phyloP scores from a whole-genome alignment of 2,329 filamentous ascomycete genomes.

The Paraphaeosphaeria sporulosa region DNA sequence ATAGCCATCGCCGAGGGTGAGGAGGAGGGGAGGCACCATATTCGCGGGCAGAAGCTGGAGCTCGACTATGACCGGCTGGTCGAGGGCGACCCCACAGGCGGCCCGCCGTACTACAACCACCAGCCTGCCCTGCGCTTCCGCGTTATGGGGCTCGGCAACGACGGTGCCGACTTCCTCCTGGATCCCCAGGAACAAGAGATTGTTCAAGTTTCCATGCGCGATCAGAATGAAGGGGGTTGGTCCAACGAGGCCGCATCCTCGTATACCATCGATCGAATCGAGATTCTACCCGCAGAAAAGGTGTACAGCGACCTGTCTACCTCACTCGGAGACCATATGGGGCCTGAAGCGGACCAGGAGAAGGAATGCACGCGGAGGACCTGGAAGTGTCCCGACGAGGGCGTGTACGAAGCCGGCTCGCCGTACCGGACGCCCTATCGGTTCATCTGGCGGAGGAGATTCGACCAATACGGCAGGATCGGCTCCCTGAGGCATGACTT shows the following conservation, averaged over 20 bases:
- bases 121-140: slow-evolving; percentile 24
- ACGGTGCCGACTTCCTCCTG: slow-evolving; percentile 17
- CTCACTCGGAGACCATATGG: slow-evolving; percentile 8
- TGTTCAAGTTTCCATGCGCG: slow-evolving; percentile 21
- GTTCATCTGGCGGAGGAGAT: slow-evolving; percentile 27
- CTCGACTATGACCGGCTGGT: slow-evolving; percentile 31
- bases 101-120: slow-evolving; percentile 17
- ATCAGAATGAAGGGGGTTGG: slow-evolving; percentile 18
- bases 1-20: slow-evolving; percentile 9
- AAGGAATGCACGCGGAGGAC: slow-evolving; percentile 20
- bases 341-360: slow-evolving; percentile 14
- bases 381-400: slow-evolving; percentile 27
- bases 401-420: slow-evolving; percentile 17
- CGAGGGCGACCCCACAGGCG: slow-evolving; percentile 20
- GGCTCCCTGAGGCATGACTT: slow-evolving; percentile 26
- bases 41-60: slow-evolving; percentile 19
- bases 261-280: slow-evolving; percentile 22
- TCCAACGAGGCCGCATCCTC: slow-evolving; percentile 19
- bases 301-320: slow-evolving; percentile 8
- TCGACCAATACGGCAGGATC: slow-evolving; percentile 27
- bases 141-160: slow-evolving; percentile 25
- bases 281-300: slow-evolving; percentile 13
- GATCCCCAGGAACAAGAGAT: slow-evolving; percentile 19
- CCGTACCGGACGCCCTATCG: slow-evolving; percentile 23
- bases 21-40: slow-evolving; percentile 12